phyloP scores from a whole-genome alignment of 2,329 filamentous ascomycete genomes.

The Pseudocercospora macadamiae region DNA sequence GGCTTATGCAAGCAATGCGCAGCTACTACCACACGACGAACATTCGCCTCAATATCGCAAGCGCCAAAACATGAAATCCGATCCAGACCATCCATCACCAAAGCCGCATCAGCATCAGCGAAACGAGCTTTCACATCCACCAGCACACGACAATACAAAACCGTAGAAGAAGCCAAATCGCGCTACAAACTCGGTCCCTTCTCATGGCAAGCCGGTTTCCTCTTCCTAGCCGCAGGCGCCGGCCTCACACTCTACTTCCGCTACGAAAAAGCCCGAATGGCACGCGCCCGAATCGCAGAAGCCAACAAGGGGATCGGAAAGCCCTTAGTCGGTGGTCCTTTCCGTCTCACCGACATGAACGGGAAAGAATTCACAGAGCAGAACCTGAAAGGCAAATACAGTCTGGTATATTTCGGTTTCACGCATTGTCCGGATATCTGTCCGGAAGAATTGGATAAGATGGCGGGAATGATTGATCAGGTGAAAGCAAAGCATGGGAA shows the following conservation, averaged over 20 bases:
- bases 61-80: conserved; percentile 32
- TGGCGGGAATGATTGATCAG: conserved; percentile 89
- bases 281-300: conserved; percentile 84
- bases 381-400: conserved; percentile 85
- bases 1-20: conserved; percentile 31
- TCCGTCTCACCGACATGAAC: conserved; percentile 79
- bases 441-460: conserved; percentile 98
- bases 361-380: conserved; percentile 76
- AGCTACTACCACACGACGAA: conserved; percentile 19
- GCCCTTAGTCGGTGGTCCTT: conserved; percentile 89
- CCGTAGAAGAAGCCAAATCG: conserved; percentile 50
- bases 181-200: conserved; percentile 66
- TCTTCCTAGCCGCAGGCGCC: conserved; percentile 79
- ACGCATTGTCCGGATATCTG: conserved; percentile 98
- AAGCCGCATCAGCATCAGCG: neutral
- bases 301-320: conserved; percentile 89
- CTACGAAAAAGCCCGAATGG: conserved; percentile 87
- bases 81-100: conserved; percentile 24
- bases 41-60: conserved; percentile 26
- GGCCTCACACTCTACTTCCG: conserved; percentile 89
- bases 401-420: conserved; percentile 95
- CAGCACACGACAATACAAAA: conserved; percentile 39
- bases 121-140: conserved; percentile 30
- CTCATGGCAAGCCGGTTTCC: conserved; percentile 83
- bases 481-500: conserved; percentile 54